phyloP scores from a whole-genome alignment of 2,329 filamentous ascomycete species.

The Ceratocystis cacaofunesta region DNA sequence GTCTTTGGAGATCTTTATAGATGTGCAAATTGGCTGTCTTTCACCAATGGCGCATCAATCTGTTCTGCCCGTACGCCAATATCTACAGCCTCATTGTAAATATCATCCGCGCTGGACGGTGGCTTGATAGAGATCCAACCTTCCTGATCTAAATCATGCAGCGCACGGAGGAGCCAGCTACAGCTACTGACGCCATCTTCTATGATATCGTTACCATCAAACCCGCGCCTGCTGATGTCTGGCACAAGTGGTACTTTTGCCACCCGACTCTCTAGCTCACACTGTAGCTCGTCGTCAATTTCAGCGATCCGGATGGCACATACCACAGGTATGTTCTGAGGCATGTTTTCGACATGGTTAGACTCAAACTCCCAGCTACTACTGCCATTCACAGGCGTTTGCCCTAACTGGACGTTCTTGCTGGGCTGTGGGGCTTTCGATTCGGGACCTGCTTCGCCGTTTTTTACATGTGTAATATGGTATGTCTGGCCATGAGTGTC shows the following conservation, averaged over 20 bases:
- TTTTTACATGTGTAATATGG: constrained; percentile 2
- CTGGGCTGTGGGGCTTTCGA: neutral
- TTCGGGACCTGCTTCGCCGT: neutral
- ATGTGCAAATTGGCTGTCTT: constrained; percentile 9
- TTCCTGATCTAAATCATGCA: constrained; percentile 14
- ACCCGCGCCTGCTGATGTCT: neutral
- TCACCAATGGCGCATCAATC: constrained; percentile 10
- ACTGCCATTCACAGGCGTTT: neutral
- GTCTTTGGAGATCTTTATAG: neutral
- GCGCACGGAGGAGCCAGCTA: constrained; percentile 11
- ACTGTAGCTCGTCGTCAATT: constrained; percentile 7
- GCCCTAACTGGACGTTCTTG: neutral
- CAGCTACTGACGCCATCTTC: constrained; percentile 14
- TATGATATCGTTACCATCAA: constrained; percentile 12
- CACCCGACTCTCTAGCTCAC: constrained; percentile 8
- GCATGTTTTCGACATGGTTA: constrained; percentile 5
- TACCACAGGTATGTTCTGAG: constrained; percentile 8
- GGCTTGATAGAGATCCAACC: constrained; percentile 15
- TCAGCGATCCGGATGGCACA: constrained; percentile 13
- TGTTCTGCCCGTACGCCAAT: constrained; percentile 8
- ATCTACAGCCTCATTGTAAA: constrained; percentile 15
- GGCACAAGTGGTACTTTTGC: constrained; percentile 6
- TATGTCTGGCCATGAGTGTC: constrained; percentile 8
- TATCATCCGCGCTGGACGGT: neutral
- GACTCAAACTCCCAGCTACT: constrained; percentile 10